Evolutionary conservation across 2,329 filamentous ascomycete genomes (phyloP).

Genomic region (Didymellaceae sp.): DNA sequence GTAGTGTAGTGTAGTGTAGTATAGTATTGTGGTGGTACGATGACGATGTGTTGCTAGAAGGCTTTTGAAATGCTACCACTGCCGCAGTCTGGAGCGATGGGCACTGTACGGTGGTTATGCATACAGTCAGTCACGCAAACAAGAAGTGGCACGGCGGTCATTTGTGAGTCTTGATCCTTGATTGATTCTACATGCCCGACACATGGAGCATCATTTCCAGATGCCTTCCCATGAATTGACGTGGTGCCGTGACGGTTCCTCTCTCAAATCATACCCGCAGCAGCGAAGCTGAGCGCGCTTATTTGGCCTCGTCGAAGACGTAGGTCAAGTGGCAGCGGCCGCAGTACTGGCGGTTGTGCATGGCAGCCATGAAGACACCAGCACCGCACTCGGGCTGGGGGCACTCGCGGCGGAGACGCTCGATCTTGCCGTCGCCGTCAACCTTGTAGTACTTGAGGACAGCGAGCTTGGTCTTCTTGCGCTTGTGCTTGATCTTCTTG

Average conservation of each 20-base stretch:
- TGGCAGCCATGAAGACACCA: conserved; percentile 99
- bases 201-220: conserved; percentile 32
- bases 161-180: conserved; percentile 28
- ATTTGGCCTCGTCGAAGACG: conserved; percentile 72
- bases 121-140: too few relatives aligned
- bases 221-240: conserved; percentile 30
- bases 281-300: conserved; percentile 43
- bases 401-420: conserved; percentile 98
- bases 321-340: conserved; percentile 74
- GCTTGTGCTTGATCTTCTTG: conserved; percentile 99
- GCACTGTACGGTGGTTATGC: too few relatives aligned
- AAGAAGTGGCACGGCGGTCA: too few relatives aligned
- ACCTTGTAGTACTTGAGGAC: conserved; percentile 99
- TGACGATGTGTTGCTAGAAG: too few relatives aligned
- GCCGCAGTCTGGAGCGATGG: too few relatives aligned
- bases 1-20: too few relatives aligned
- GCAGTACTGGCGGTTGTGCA: conserved; percentile 99
- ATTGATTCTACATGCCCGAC: conserved; percentile 39
- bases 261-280: conserved; percentile 32
- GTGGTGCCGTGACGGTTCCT: conserved; percentile 37
- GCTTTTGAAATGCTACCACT: too few relatives aligned
- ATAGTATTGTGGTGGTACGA: too few relatives aligned
- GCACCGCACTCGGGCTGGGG: conserved; percentile 86
- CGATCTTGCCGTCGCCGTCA: conserved; percentile 99
- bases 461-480: conserved; percentile 99